Conservation (phyloP, 768 basidiomycete species). For the Pleurotus sapidus region DNA sequence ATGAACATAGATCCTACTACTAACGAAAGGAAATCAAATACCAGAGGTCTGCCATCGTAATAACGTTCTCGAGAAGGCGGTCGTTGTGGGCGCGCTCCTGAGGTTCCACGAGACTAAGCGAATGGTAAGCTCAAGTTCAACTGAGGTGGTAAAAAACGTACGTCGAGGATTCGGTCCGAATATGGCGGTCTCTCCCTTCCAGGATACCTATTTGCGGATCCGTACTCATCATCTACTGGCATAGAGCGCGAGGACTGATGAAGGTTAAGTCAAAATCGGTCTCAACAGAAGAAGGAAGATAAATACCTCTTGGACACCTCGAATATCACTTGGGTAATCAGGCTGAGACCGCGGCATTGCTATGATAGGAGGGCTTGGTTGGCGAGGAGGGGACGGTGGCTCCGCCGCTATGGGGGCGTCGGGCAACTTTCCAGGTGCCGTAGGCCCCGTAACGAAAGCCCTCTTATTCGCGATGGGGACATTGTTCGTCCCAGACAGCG, state of each 20-base stretch:
- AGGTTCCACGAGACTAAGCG: background rate
- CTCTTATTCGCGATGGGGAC: constrained; percentile 33
- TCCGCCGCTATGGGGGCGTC: background rate
- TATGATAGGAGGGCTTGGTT: no score
- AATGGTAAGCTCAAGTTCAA: background rate
- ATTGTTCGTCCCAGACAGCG: constrained; percentile 33
- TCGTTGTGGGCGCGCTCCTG: background rate
- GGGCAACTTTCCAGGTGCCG: constrained; percentile 5
- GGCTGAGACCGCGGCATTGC: no score
- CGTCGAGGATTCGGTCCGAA: background rate
- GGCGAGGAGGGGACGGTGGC: no score
- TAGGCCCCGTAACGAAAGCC: constrained; percentile 8
- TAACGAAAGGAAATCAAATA: background rate
- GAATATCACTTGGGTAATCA: background rate
- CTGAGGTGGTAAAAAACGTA: background rate
- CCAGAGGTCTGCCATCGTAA: background rate
- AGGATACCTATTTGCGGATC: background rate
- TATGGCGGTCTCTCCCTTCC: background rate
- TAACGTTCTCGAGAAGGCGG: background rate
- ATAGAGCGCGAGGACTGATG: background rate
- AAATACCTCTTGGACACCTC: background rate
- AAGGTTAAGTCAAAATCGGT: background rate
- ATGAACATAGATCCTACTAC: background rate
- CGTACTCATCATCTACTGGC: background rate
- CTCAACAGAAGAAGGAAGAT: background rate